phyloP scores from a whole-genome alignment of 495 filamentous ascomycete species.

The Xylaria telfairii region DNA sequence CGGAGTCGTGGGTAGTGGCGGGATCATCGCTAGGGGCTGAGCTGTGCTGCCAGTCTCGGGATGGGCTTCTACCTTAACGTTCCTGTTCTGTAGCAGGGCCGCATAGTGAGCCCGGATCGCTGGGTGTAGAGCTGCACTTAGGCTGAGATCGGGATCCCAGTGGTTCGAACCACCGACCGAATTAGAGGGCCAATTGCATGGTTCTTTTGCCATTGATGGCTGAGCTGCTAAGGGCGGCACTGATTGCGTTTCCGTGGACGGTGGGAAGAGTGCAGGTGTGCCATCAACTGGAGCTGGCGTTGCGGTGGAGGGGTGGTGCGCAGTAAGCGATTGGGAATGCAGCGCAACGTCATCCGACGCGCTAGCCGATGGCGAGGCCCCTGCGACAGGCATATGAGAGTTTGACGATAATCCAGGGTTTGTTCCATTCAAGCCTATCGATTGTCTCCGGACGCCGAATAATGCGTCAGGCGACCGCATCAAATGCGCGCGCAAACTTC shows the following conservation, averaged over 20 bases:
- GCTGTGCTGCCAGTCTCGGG: constrained; percentile 7
- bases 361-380: constrained; percentile 14
- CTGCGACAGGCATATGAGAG: constrained; percentile 28
- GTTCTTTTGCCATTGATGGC: neutral
- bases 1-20: constrained; percentile 4
- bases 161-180: constrained; percentile 25
- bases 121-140: constrained; percentile 47
- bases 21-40: neutral
- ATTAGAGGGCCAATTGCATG: constrained; percentile 10
- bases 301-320: neutral
- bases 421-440: constrained; percentile 26
- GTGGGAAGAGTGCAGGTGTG: neutral
- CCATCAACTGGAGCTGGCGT: neutral
- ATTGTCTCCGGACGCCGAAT: constrained; percentile 36
- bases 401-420: constrained; percentile 17
- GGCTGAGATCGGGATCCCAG: constrained; percentile 32
- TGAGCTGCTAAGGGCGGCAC: neutral
- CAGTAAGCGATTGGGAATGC: constrained; percentile 4
- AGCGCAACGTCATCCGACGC: constrained; percentile 5
- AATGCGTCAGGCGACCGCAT: constrained; percentile 49
- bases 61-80: constrained; percentile 31
- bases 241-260: constrained; percentile 23
- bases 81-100: constrained; percentile 40
- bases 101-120: constrained; percentile 53
- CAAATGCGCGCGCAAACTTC: constrained; percentile 53